A percentile compares a stretch with the other conserved stretches of the same genome.
Evolutionary conservation across 148 eudicot genomes (phyloP).

Genomic region (Rhododendron vialii): DNA sequence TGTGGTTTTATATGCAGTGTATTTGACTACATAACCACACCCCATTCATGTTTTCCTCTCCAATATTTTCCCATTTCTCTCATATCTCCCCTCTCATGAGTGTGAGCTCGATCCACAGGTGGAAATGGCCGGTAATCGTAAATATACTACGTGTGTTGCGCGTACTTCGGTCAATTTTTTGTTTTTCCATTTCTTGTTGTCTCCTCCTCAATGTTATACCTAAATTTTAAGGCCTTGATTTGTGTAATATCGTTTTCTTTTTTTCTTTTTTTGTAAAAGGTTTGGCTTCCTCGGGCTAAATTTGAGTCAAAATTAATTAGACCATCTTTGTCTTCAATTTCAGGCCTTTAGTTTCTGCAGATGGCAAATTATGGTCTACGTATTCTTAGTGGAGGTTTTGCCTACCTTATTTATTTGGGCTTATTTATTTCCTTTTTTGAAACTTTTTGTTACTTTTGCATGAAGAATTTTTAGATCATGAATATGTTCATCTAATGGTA

Average conservation of each 20-base stretch:
- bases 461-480: too few relatives aligned
- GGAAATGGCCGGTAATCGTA: neutral
- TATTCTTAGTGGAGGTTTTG: neutral
- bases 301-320: neutral
- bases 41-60: neutral
- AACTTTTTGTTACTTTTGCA: too few relatives aligned
- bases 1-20: neutral
- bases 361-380: neutral
- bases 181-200: neutral
- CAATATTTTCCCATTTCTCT: neutral
- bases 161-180: neutral
- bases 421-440: neutral
- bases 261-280: too few relatives aligned
- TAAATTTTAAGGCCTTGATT: neutral
- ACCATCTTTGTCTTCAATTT: neutral
- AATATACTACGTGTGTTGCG: too few relatives aligned
- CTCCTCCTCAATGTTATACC: neutral
- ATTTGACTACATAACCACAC: neutral
- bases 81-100: neutral
- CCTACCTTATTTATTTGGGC: neutral
- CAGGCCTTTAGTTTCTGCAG: neutral
- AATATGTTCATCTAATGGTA: too few relatives aligned
- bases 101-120: neutral
- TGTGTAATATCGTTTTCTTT: neutral
- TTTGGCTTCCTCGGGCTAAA: neutral